Conservation (phyloP, 768 basidiomycete genomes). For the Podaxis mareebaensis region DNA sequence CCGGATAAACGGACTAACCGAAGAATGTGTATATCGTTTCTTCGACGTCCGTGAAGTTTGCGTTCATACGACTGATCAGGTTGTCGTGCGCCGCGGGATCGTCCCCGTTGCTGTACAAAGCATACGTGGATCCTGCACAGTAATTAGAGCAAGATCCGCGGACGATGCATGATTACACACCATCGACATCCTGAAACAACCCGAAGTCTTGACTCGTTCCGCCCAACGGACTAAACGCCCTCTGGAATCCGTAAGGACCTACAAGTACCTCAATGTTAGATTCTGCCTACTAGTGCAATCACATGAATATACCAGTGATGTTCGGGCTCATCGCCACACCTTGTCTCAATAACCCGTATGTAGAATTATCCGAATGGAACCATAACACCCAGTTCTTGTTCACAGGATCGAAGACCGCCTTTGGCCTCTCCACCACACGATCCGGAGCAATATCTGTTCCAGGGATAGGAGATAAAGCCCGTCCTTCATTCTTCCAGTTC, state of each 20-base stretch:
- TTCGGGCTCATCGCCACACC: constrained; percentile 29
- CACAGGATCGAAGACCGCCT: constrained; percentile 25
- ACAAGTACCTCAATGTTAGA: too few relatives aligned
- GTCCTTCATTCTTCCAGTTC: constrained; percentile 30
- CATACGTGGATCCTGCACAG: constrained; percentile 3
- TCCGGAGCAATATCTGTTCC: constrained; percentile 28
- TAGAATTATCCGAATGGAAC: constrained; percentile 32
- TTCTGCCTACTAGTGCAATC: neutral
- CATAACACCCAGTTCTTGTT: constrained; percentile 28
- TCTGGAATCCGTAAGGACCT: constrained; percentile 6
- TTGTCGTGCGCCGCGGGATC: constrained; percentile 10
- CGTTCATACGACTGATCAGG: constrained; percentile 7
- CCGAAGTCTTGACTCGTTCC: constrained; percentile 12
- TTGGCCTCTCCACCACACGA: constrained; percentile 28
- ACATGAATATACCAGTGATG: constrained; percentile 24
- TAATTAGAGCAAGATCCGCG: neutral
- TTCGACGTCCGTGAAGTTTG: constrained; percentile 7
- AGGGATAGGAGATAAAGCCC: constrained; percentile 25
- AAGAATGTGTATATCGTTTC: constrained; percentile 5
- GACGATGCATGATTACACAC: neutral
- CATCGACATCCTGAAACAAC: constrained; percentile 8
- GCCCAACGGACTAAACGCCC: constrained; percentile 4
- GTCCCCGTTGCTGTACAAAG: constrained; percentile 11
- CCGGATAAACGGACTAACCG: neutral
- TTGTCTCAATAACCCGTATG: constrained; percentile 27